Base-by-base conservation (phyloP, 306 rosid genomes). In the Castanea mollissima region DNA sequence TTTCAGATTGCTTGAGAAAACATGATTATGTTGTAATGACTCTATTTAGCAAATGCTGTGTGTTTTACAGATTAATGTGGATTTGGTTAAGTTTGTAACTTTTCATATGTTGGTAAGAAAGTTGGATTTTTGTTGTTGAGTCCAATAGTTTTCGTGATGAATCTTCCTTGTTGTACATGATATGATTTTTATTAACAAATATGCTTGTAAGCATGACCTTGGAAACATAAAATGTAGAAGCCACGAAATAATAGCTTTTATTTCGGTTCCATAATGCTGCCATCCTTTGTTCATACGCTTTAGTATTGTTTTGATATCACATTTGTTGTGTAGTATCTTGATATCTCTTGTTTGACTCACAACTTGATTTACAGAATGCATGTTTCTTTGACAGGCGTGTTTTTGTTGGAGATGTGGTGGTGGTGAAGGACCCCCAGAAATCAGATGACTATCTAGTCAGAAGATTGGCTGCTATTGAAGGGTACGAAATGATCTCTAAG, bases 361-460 rank as follows among this genome's bases (percentile, higher is more conserved):
- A 77, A 71, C 49, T 69, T 75, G 64, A 69, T 64, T n/a, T 68
- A 68, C 54, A 68, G 54, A 15, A 16, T 76, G 62, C 80, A 19
- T 64, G 75, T 79, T 77, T 80, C 86, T 88, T 83, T 83, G 80
- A 68, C 90, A 96, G 99, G 92, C 79, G 87, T 76, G 92, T 96
- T 73, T 91, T 74, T 87, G 91, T 96, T 69, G 99, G 99, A 88
- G 99, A 96, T 85, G 97, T 96, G 27, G 93, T 96, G 82, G 85
- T 96, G 74, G 62, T 96, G 86, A 91, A 89, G 89, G 91, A 93
- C 82, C 99, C 99, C 6, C 90, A 85, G 85, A 93, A 88, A 34
- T 69, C 83, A 59, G 83, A 87, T 35, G 88, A 81, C 83, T 87
- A 75, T 83, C 82, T 96, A 73, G 90, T 96, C 78, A 87, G 99